A percentile compares a stretch with the other conserved stretches of the same genome.
Evolutionary conservation across 2,329 filamentous ascomycete species (phyloP).

Genomic region (Aspergillus ustus): DNA sequence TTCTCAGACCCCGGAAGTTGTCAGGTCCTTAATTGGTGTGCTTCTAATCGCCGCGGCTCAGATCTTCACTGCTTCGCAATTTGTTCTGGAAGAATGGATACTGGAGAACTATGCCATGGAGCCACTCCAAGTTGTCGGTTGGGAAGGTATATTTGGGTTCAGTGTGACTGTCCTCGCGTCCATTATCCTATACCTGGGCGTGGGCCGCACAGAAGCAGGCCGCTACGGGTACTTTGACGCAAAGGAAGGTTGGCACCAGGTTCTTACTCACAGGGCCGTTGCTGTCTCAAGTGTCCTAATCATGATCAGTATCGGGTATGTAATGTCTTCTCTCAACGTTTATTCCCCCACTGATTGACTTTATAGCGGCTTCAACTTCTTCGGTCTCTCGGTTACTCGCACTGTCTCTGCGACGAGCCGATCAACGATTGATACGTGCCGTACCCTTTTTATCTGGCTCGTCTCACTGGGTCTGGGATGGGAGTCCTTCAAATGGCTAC

Average conservation of each 20-base stretch:
- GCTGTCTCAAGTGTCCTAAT: slow-evolving; percentile 81
- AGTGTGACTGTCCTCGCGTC: slow-evolving; percentile 77
- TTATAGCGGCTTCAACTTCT: slow-evolving; percentile 93
- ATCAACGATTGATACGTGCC: slow-evolving; percentile 95
- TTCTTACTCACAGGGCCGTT: slow-evolving; percentile 73
- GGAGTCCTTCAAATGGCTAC: slow-evolving; percentile 97
- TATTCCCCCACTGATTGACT: slow-evolving; percentile 24
- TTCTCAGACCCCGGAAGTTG: slow-evolving; percentile 59
- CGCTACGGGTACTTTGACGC: slow-evolving; percentile 88
- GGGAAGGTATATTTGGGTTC: slow-evolving; percentile 95
- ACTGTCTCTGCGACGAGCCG: slow-evolving; percentile 88
- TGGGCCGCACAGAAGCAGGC: slow-evolving; percentile 76
- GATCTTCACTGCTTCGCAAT: slow-evolving; percentile 95
- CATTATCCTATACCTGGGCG: slow-evolving; percentile 74
- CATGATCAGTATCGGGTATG: slow-evolving; percentile 96
- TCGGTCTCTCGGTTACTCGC: slow-evolving; percentile 90
- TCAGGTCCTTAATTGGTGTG: slow-evolving; percentile 79
- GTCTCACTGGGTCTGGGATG: slow-evolving; percentile 90
- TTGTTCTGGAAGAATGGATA: slow-evolving; percentile 94
- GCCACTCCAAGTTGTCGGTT: slow-evolving; percentile 89
- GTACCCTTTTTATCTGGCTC: slow-evolving; percentile 94
- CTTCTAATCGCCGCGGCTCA: slow-evolving; percentile 91
- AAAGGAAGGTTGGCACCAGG: slow-evolving; percentile 79
- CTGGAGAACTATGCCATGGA: slow-evolving; percentile 79
- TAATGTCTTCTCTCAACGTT: slow-evolving; percentile 23